These are phyloP conservation scores for Handroanthus guayacan DNA, from an alignment of 257 asterid species.

Conservation along the genomic window DNA sequence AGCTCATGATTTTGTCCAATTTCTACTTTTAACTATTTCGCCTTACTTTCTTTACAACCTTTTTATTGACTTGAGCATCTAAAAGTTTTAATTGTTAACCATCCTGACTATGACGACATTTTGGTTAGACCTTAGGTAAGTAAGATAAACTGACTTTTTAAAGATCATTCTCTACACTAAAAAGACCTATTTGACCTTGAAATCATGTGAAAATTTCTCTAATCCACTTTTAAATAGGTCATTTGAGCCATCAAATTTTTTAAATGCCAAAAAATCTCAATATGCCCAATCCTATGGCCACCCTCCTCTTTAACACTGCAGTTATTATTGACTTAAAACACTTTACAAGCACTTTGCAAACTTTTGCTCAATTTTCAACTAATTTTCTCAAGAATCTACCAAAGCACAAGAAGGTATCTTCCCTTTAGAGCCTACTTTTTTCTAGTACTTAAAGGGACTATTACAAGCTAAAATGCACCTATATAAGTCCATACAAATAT, in stretches of 20 bases:
- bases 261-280: conserved; percentile 28
- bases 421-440: conserved; percentile 25
- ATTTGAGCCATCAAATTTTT: conserved; percentile 28
- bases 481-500: conserved; percentile 11
- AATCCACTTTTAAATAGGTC: not conserved
- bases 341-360: conserved; percentile 13
- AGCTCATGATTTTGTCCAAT: no score
- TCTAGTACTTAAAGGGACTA: not conserved
- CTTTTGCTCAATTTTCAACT: conserved; percentile 7
- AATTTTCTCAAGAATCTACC: conserved; percentile 34
- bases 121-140: no score
- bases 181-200: no score
- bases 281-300: conserved; percentile 6
- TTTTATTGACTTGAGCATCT: no score
- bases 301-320: conserved; percentile 17
- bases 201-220: no score
- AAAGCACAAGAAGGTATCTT: conserved; percentile 33
- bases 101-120: no score
- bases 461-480: not conserved
- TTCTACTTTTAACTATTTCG: no score
- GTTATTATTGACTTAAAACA: conserved; percentile 28
- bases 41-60: no score
- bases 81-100: no score
- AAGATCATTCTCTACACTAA: no score
- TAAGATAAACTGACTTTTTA: no score